A percentile compares a stretch with the other conserved stretches of the same genome.
phyloP scores from a whole-genome alignment of 805 yeast genomes.

The Saturnispora halmiae region DNA sequence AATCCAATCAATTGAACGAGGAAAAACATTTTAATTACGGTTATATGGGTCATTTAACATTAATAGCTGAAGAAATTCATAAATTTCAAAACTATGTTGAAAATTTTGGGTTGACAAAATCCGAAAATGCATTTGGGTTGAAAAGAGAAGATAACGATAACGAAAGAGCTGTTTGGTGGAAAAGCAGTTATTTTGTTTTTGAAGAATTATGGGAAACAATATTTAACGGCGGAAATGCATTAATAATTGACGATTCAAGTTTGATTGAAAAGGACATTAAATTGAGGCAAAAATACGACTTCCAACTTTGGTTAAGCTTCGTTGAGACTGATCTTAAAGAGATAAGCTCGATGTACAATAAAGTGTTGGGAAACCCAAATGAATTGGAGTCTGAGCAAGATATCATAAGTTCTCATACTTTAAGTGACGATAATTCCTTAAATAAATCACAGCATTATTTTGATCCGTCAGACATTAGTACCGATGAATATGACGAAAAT shows the following conservation, averaged over 20 bases:
- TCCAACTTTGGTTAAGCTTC: slow-evolving; percentile 40
- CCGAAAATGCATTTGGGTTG: slow-evolving; percentile 26
- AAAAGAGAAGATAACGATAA: slow-evolving; percentile 23
- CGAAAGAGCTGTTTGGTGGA: slow-evolving; percentile 23
- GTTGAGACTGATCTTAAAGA: slow-evolving; percentile 40
- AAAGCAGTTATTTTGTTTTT: slow-evolving; percentile 26
- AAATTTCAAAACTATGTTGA: slow-evolving; percentile 42
- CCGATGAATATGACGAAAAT: slow-evolving; percentile 7
- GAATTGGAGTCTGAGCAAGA: slow-evolving; percentile 16
- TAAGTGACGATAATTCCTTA: slow-evolving; percentile 4
- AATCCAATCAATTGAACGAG: slow-evolving; percentile 26
- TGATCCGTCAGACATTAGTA: slow-evolving; percentile 7
- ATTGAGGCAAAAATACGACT: slow-evolving; percentile 13
- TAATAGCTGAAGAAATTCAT: slow-evolving; percentile 92
- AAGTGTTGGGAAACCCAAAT: slow-evolving; percentile 43
- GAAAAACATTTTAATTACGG: slow-evolving; percentile 54
- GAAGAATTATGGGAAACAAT: slow-evolving; percentile 26
- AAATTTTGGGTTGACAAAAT: slow-evolving; percentile 27
- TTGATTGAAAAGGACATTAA: slow-evolving; percentile 4
- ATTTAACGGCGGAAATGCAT: slow-evolving; percentile 14
- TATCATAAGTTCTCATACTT: slow-evolving; percentile 1
- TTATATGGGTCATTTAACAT: slow-evolving; percentile 92
- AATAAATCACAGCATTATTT: slow-evolving; percentile 3
- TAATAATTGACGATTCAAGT: slow-evolving; percentile 10
- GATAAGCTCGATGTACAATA: slow-evolving; percentile 48